Evolutionary conservation across 805 yeast species (phyloP), one percentile per base, ranked within the genome.

Genomic region (Cyberlindnera saturnus): DNA sequence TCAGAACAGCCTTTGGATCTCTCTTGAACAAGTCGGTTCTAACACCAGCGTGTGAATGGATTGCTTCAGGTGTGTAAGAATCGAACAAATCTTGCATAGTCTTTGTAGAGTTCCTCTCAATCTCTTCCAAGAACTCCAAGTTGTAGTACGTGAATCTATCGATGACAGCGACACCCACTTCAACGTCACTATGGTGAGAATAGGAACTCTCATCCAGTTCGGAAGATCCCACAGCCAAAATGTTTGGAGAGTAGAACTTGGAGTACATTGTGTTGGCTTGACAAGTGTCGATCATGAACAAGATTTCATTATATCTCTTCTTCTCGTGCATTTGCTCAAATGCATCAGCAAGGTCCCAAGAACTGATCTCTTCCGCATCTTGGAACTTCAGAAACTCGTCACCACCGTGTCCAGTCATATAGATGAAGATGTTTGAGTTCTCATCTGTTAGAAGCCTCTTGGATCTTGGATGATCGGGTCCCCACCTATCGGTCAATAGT

Each of bases 251-350:
- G 61, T 88, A 89, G 59, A 91, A 81, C 57, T 84, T 78, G 44
- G 95, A 82, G 66, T 85, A 93, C 99, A 93, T 91, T 14, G 99
- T 88, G 65, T 91, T 93, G 20, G 99, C 99, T 69, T 93, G 99
- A 60, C 99, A 93, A 0, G 99, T 93, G 63, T 93, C 99, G 50
- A 93, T 85, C 98, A 93, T 93, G 66, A 93, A 93, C 59, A 93
- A 80, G 30, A 93, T 86, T 68, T 93, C 98, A 55, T 90, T 89
- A 69, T 93, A 93, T 43, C 99, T 74, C 53, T 86, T 85, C 76
- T 90, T 90, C 61, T 91, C 96, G 67, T 87, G 79, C 99, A 93
- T 93, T 62, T 93, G 97, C 41, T 79, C 95, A 66, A 93, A 87
- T 3, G 98, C 98, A 65, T 93, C 96, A 2, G 99, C 98, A 48